These are phyloP conservation scores for Phaeosphaeria sp. DNA, from an alignment of 2,329 filamentous ascomycete species.

Conservation along the genomic window DNA sequence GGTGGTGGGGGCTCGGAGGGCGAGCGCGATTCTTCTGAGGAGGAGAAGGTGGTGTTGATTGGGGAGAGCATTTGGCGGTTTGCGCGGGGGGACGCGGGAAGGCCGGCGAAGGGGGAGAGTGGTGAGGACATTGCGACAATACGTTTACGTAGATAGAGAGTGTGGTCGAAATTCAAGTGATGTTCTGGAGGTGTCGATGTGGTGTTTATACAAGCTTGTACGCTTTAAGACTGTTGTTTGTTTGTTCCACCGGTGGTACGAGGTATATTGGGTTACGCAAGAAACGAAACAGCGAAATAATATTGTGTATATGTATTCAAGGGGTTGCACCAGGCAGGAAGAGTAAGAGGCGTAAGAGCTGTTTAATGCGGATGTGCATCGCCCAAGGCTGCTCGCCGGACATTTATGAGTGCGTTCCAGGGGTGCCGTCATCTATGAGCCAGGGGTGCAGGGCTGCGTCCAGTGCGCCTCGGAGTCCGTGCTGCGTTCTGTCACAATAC, in stretches of 20 bases:
- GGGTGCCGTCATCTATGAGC: conserved; percentile 19
- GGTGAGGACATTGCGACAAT: conserved; percentile 24
- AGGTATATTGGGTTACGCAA: conserved; percentile 5
- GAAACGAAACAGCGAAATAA: background rate
- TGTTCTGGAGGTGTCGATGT: background rate
- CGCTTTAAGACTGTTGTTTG: conserved; percentile 1
- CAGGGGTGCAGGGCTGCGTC: conserved; percentile 25
- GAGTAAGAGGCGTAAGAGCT: conserved; percentile 17
- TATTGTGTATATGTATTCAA: conserved; percentile 26
- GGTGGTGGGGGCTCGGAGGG: conserved; percentile 14
- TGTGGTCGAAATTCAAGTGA: background rate
- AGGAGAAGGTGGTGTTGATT: conserved; percentile 28
- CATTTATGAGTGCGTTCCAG: conserved; percentile 29
- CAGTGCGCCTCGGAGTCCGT: conserved; percentile 23
- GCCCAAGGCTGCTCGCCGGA: conserved; percentile 17
- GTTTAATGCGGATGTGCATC: conserved; percentile 26
- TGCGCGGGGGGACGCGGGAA: conserved; percentile 34
- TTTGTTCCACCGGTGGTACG: conserved; percentile 9
- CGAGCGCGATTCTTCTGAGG: conserved; percentile 6
- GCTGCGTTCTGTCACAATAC: conserved; percentile 7
- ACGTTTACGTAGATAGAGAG: conserved; percentile 12
- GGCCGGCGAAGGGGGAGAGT: conserved; percentile 23
- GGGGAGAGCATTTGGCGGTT: conserved; percentile 27
- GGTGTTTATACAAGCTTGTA: conserved; percentile 14
- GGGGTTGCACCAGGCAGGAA: conserved; percentile 20